Evolutionary conservation across 179 eudicot genomes (phyloP).

Genomic region (Vitellaria paradoxa): DNA sequence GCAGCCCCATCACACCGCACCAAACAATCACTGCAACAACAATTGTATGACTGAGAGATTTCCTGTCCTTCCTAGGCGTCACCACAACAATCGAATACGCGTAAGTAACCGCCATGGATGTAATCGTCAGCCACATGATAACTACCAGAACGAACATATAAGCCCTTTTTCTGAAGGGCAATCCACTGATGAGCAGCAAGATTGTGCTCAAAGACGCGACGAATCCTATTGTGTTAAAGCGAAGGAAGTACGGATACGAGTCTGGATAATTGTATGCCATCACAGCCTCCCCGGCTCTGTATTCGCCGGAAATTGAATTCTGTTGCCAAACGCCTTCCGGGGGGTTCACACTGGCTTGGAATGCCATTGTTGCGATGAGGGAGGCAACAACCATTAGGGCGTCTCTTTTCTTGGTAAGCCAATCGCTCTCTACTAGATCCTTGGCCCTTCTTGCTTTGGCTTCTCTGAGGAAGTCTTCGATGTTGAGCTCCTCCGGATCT

Average conservation of each 20-base stretch:
- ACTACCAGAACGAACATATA: not conserved
- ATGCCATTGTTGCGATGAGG: slow-evolving; percentile 5
- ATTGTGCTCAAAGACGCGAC: not conserved
- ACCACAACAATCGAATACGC: no score
- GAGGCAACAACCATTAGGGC: not conserved
- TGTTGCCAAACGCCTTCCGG: not conserved
- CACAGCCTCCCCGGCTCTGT: not conserved
- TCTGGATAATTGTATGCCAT: not conserved
- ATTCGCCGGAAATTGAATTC: not conserved
- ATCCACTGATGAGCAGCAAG: not conserved
- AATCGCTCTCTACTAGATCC: no score
- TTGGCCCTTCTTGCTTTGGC: no score
- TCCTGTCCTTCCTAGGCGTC: not conserved
- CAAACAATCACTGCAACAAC: not conserved
- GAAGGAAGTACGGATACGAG: not conserved
- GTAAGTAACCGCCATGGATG: not conserved
- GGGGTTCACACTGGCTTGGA: slow-evolving; percentile 17
- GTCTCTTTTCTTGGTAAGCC: no score
- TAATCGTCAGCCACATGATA: slow-evolving; percentile 9
- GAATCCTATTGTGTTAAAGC: not conserved
- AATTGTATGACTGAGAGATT: not conserved
- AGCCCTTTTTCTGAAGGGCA: not conserved
- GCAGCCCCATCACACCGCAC: not conserved
- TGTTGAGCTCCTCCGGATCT: not conserved
- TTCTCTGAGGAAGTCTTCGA: not conserved